Percentiles rank a stretch among this genome's conserved stretches.
phyloP scores from a whole-genome alignment of 768 basidiomycete species.

The Suillus luteus region DNA sequence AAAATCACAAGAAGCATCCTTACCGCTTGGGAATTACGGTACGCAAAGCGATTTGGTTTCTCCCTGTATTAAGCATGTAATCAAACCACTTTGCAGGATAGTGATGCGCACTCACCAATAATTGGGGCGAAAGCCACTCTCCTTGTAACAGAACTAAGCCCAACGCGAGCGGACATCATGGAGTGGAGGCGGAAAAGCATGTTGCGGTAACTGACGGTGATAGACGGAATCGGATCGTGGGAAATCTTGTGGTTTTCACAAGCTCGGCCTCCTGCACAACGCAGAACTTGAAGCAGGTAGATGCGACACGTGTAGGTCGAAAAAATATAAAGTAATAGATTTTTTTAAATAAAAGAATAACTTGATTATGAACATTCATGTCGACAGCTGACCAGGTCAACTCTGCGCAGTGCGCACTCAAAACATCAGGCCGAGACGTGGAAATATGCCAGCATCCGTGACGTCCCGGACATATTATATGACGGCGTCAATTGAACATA shows the following conservation, averaged over 20 bases:
- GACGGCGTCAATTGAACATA: too few species aligned
- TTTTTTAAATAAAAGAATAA: too few species aligned
- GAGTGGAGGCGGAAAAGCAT: slow-evolving; percentile 14
- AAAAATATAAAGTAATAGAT: too few species aligned
- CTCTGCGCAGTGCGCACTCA: too few species aligned
- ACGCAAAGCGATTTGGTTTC: slow-evolving; percentile 41
- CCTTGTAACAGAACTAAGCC: slow-evolving; percentile 60
- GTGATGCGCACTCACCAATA: slow-evolving; percentile 25
- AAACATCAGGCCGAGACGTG: too few species aligned
- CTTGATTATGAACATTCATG: too few species aligned
- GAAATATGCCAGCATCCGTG: too few species aligned
- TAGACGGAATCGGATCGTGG: slow-evolving; percentile 20
- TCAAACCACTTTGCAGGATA: slow-evolving; percentile 3
- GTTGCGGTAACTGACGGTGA: slow-evolving; percentile 6
- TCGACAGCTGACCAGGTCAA: too few species aligned
- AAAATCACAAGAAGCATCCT: slow-evolving; percentile 10
- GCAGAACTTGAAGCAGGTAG: too few species aligned
- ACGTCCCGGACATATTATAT: too few species aligned
- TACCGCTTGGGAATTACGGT: slow-evolving; percentile 45
- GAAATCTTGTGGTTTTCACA: slow-evolving; percentile 13
- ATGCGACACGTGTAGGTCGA: too few species aligned
- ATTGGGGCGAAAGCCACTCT: slow-evolving; percentile 44
- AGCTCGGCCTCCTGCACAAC: too few species aligned
- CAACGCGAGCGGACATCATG: slow-evolving; percentile 51
- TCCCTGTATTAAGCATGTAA: slow-evolving; percentile 17